Evolutionary conservation across 176 grass and related monocot genomes (phyloP), one percentile per base, ranked within the genome.

Genomic region (Phoenix dactylifera): DNA sequence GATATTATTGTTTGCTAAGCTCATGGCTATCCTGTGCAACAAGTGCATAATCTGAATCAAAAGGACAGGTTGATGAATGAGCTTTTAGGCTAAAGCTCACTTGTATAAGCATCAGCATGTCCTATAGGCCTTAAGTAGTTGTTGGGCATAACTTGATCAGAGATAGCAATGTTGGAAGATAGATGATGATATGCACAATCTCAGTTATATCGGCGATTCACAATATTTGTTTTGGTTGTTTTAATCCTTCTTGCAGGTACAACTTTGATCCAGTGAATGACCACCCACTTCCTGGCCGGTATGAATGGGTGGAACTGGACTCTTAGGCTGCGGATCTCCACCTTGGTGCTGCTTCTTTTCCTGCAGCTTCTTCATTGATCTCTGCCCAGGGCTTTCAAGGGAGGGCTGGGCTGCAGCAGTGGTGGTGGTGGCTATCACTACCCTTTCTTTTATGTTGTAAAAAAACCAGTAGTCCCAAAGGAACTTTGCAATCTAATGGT

Each of bases 261-360:
- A 68, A 68, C 52, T 68, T 68, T 22, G 65, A 68, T 68, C 65
- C 52, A 1, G 65, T 68, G 18, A 51, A 55, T 57, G 65, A 68
- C 51, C 18, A 22, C 18, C 65, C 65, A 0, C 65, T 68, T 22
- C 65, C 52, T 24, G 65, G 65, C 18, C 25, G 65, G 10, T 68
- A 44, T 44, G 52, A 68, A 56, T 68, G 65, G 65, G 65, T 56
- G 65, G 32, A 68, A 55, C 10, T 68, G 9, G 65, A 68, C 52
- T 57, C 20, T 17, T 68, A 67, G 26, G 14, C 7, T 6, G n/a
- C 26, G 3, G 52, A 52, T 49, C 50, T 19, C 22, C 28, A 73
- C 20, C 59, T 73, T 28, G 59, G 70, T 51, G 55, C 22, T 22
- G 17, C 59, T 73, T 32, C 25, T 25, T 73, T 28, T 51, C 39